phyloP scores from a whole-genome alignment of 345 rosid genomes.

The Gossypium bickii region DNA sequence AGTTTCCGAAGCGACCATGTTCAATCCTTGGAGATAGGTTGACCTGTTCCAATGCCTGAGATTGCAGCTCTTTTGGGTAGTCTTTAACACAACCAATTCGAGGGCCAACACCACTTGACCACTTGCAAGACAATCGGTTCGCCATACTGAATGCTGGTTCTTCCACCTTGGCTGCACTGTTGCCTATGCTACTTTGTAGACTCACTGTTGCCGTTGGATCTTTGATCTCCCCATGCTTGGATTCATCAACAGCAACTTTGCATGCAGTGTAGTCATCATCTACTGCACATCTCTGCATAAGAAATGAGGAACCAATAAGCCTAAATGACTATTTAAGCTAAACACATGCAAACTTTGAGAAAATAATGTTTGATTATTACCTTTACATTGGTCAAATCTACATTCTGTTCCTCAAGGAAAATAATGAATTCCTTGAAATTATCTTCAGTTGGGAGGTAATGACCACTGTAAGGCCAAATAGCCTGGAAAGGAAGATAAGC shows the following conservation, averaged over 20 bases:
- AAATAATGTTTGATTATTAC: background rate
- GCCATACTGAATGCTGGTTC: background rate
- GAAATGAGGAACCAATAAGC: background rate
- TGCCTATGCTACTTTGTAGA: background rate
- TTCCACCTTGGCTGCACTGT: background rate
- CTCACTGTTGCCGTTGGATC: background rate
- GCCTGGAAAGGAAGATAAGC: background rate
- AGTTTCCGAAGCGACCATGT: background rate
- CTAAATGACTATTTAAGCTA: background rate
- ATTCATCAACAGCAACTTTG: background rate
- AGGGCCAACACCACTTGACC: background rate
- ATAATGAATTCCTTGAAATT: conserved; percentile 1
- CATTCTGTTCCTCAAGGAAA: conserved; percentile 5
- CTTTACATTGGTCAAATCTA: conserved; percentile 3
- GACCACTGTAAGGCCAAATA: conserved; percentile 6
- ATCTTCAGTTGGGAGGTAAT: conserved; percentile 9
- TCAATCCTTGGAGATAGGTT: background rate
- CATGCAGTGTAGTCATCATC: background rate
- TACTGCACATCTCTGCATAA: background rate
- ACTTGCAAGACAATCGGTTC: background rate
- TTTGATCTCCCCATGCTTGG: background rate
- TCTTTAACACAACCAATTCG: background rate
- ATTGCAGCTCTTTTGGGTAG: background rate
- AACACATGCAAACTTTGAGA: background rate
- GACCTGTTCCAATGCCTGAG: background rate